Base-by-base conservation (phyloP, 2,329 filamentous ascomycete genomes). In the Hymenoscyphus scutula region DNA sequence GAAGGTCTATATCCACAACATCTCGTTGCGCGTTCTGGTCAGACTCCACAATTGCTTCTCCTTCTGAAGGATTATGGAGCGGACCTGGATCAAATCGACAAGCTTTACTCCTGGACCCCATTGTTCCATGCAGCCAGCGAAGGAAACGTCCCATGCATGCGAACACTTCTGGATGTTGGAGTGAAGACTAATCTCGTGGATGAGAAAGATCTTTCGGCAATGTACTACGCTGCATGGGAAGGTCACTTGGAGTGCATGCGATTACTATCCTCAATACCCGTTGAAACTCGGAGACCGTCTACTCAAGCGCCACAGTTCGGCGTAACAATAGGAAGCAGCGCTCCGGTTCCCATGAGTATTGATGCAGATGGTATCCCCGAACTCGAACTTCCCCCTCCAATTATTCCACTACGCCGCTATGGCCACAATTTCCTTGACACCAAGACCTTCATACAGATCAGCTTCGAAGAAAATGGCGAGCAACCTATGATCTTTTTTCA, bases 171-270 rank as follows among this genome's bases (percentile, higher is more conserved):
- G 11, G 86, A 92, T 59, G 86, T 90, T 66, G 89, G 90, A 7
- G 93, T 89, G 3, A 86, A 96, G 70, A 84, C 89, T 1, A 88
- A 88, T 67, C 90, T 92, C 60, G 78, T 91, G 53, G 95, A 99
- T 73, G 95, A 99, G 77, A 99, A 98, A 74, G 89, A 88, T 17
- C 82, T 98, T 3, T 92, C 93, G 1, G 93, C 95, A 30, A 92
- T 98, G 88, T 99, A 99, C 76, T 99, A 99, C 76, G 95, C 95
- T 15, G 94, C 92, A 0, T 99, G 95, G 95, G 95, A 99, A 78
- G 95, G 95, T 0, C 91, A 98, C 74, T 78, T 98, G 60, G 89
- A 94, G 72, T 98, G 95, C 78, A 97, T 99, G 90, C 88, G 89
- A 71, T 82, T 97, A 7, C 84, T 99, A 34, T 88, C 88, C 4